Conservation (phyloP, 2,329 filamentous ascomycete genomes). For the Botryotinia convoluta region DNA sequence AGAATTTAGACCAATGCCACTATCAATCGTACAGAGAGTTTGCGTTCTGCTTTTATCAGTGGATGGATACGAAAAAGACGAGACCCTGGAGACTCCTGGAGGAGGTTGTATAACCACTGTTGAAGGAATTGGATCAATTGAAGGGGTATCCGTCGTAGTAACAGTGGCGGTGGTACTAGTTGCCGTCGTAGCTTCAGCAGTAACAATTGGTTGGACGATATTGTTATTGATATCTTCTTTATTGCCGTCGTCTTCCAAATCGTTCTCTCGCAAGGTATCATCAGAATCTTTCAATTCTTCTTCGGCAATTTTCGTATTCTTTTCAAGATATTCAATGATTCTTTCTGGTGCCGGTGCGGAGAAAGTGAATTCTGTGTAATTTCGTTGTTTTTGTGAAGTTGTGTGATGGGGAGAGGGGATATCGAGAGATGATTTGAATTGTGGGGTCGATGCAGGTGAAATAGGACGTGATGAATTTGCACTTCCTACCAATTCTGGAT, state of each 20-base stretch:
- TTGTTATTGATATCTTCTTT: background rate
- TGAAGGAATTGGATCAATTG: background rate
- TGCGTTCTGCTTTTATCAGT: background rate
- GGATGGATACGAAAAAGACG: background rate
- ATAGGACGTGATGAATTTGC: slow-evolving; percentile 5
- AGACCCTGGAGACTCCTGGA: background rate
- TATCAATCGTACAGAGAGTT: slow-evolving; percentile 1
- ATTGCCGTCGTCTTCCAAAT: background rate
- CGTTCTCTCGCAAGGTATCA: background rate
- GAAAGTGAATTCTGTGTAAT: slow-evolving; percentile 1
- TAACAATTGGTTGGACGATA: background rate
- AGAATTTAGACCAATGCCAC: slow-evolving; percentile 7
- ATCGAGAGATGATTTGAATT: background rate
- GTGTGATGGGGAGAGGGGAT: background rate
- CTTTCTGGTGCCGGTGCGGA: background rate
- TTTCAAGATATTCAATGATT: background rate
- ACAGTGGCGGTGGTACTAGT: background rate
- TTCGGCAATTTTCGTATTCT: background rate
- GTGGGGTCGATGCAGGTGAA: slow-evolving; percentile 7
- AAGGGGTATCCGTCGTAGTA: background rate
- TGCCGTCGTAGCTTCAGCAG: background rate
- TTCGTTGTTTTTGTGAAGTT: background rate
- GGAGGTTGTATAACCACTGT: background rate
- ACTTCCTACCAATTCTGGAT: slow-evolving; percentile 19
- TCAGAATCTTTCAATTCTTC: background rate